Percentiles rank a stretch among this genome's conserved stretches.
Evolutionary conservation across 345 rosid genomes (phyloP).

Genomic region (Crucihimalaya himalaica): DNA sequence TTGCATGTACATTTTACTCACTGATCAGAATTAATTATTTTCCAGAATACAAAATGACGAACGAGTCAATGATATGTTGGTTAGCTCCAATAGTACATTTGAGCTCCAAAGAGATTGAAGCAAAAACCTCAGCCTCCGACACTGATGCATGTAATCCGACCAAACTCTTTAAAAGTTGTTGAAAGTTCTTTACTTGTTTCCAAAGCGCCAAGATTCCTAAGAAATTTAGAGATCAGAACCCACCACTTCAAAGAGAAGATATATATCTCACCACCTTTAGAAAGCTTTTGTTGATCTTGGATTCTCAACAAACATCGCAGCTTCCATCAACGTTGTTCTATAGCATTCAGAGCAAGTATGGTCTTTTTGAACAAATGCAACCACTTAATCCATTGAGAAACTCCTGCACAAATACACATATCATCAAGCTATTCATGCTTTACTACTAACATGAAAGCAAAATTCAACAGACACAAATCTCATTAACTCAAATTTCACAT

Average conservation of each 20-base stretch:
- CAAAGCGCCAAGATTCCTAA: slow-evolving; percentile 8
- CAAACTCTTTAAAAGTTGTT: not conserved
- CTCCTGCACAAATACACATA: slow-evolving; percentile 11
- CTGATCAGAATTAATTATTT: not conserved
- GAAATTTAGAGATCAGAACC: not conserved
- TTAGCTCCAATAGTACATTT: not conserved
- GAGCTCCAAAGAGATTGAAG: not conserved
- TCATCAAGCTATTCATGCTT: not conserved
- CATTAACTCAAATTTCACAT: not conserved
- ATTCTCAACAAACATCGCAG: not conserved
- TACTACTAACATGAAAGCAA: not conserved
- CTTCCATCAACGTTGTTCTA: slow-evolving; percentile 1
- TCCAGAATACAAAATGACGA: not conserved
- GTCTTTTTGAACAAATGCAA: not conserved
- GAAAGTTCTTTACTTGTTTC: not conserved
- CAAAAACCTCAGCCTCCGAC: not conserved
- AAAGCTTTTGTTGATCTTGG: slow-evolving; percentile 9
- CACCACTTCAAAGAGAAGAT: slow-evolving; percentile 2
- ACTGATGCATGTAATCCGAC: not conserved
- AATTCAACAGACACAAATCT: not conserved
- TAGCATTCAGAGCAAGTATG: not conserved
- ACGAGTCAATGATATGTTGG: not conserved
- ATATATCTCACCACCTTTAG: not conserved
- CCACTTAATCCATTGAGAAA: not conserved
- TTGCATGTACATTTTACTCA: not conserved